These are phyloP conservation scores for Panicum miliaceum DNA, from an alignment of 176 grass and related monocot genomes.

Conservation along the genomic window DNA sequence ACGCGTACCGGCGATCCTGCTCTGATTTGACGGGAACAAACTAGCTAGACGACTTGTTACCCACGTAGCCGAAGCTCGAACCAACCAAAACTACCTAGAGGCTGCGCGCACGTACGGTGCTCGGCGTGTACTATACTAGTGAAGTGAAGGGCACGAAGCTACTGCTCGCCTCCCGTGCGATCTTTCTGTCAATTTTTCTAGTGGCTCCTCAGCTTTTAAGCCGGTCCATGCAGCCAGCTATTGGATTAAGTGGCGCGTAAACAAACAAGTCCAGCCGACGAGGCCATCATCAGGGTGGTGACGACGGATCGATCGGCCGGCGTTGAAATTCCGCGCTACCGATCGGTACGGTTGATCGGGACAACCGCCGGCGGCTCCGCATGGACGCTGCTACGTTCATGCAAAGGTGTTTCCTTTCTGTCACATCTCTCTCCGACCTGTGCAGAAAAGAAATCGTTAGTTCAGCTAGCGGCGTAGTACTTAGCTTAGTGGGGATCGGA, in stretches of 20 bases:
- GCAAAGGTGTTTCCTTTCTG: too few species aligned
- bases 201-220: not conserved
- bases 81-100: too few species aligned
- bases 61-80: too few species aligned
- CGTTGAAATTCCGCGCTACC: not conserved
- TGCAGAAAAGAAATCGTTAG: not conserved
- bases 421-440: not conserved
- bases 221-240: not conserved
- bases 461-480: not conserved
- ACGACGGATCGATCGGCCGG: not conserved
- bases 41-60: too few species aligned
- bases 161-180: not conserved
- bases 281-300: not conserved
- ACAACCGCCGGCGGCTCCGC: not conserved
- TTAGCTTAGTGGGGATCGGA: not conserved
- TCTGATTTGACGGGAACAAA: too few species aligned
- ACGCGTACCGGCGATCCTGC: too few species aligned
- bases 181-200: slow-evolving; percentile 13
- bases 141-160: not conserved
- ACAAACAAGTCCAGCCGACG: not conserved
- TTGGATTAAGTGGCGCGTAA: not conserved
- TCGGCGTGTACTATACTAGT: too few species aligned
- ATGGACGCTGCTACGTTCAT: too few species aligned
- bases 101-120: too few species aligned
- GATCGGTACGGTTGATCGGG: not conserved